Evolutionary conservation across 768 basidiomycete species (phyloP).

Genomic region (Epithele typhae): DNA sequence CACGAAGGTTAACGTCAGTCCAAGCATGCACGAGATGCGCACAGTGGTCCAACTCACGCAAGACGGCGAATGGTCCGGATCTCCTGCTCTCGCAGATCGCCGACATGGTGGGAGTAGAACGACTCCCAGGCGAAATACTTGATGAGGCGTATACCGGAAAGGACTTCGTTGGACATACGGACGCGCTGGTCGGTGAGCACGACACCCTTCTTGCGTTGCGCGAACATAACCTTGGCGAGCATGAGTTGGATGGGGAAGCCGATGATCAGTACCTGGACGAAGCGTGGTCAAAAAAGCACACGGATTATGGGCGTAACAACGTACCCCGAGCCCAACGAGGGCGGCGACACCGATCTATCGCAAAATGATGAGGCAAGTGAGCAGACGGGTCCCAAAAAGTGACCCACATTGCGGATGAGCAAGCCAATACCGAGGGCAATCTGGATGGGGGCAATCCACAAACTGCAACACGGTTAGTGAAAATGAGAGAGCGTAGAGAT

Average conservation of each 20-base stretch:
- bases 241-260: conserved; percentile 57
- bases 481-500: not conserved
- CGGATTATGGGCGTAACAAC: not conserved
- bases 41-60: conserved; percentile 20
- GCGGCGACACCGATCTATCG: conserved; percentile 7
- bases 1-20: not conserved
- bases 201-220: conserved; percentile 50
- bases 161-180: conserved; percentile 51
- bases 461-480: conserved; percentile 25
- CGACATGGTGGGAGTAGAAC: conserved; percentile 73
- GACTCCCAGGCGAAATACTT: conserved; percentile 89
- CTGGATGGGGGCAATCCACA: conserved; percentile 63
- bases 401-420: conserved; percentile 33
- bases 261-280: conserved; percentile 41
- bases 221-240: conserved; percentile 49
- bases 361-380: not conserved
- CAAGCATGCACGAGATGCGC: not conserved
- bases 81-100: conserved; percentile 65
- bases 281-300: no score
- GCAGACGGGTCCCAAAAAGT: not conserved
- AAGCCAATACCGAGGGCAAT: conserved; percentile 58
- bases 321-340: conserved; percentile 10
- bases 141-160: conserved; percentile 77
- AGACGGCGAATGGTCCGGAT: conserved; percentile 46
- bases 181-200: conserved; percentile 66